phyloP scores from a whole-genome alignment of 1,284 basidiomycete species.

The Sporisorium iseilematis-ciliati region DNA sequence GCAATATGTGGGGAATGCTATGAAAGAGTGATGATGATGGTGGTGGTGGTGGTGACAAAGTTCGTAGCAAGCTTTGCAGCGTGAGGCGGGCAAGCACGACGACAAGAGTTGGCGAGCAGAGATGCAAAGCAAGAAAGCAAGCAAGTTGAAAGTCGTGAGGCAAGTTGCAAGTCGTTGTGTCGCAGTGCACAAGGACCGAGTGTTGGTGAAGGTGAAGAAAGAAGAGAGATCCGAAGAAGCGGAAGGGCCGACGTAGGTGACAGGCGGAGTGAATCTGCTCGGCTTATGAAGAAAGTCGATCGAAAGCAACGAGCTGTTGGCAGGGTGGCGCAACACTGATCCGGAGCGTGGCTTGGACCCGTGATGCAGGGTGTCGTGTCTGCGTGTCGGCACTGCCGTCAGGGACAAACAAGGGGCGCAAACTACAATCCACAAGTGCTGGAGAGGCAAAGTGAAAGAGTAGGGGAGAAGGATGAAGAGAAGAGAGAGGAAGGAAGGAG shows the following conservation, averaged over 20 bases:
- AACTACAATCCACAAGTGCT: not conserved
- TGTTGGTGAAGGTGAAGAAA: no score
- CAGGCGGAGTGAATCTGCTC: not conserved
- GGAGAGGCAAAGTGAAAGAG: not conserved
- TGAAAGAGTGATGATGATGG: no score
- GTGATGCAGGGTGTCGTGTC: not conserved
- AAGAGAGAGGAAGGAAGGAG: not conserved
- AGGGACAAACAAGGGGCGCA: no score
- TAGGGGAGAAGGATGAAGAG: not conserved
- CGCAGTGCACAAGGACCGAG: not conserved
- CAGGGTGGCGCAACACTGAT: not conserved
- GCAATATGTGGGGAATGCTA: not conserved
- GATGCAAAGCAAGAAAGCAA: constrained; percentile 1
- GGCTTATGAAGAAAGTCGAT: not conserved
- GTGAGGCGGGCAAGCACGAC: constrained; percentile 18
- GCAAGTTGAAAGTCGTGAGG: not conserved
- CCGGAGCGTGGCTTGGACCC: not conserved
- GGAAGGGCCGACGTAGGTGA: not conserved
- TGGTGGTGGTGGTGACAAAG: not conserved
- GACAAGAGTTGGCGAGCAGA: not conserved
- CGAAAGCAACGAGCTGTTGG: not conserved
- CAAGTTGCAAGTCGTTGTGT: no score
- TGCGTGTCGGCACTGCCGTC: not conserved
- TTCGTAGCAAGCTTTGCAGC: constrained; percentile 26
- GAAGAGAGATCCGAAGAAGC: not conserved